Evolutionary conservation across 164 flowering plant species (phyloP), one percentile per base, ranked within the genome.

Genomic region (Magnolia sinica): DNA sequence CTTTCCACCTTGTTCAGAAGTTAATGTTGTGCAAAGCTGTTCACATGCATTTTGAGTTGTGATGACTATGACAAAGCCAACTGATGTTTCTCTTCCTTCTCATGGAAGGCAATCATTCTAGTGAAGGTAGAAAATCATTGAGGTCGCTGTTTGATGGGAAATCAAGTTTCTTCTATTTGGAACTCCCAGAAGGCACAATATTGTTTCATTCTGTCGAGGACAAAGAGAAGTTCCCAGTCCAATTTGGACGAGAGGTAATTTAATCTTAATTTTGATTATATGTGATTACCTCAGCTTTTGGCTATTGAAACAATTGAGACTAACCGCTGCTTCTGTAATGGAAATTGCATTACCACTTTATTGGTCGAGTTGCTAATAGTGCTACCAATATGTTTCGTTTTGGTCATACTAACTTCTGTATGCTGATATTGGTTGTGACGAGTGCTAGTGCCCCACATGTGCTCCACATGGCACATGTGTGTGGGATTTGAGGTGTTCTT

Each of bases 191-290:
- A 20, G 91, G 94, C 52, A 87, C 88, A 31, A 81, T 91, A 59
- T 74, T 96, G 49, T 87, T 84, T 11, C 98, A 89, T 80, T 69
- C 79, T 64, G 82, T 96, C 68, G 91, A 85, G 70, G 97, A 89
- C 74, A 88, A 88, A 45, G 93, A 91, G 86, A 89, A 81, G 65
- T 92, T 96, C 72, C 95, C 97, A 18, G 84, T 78, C 45, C 99
- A 96, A 77, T 96, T 96, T 82, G 99, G 99, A 58, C 98, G 99
- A 24, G 96, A 96, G 92, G 99, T 96, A 84, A 82, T 77, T 55
- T 22, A 64, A 58, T 77, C 7, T 72, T 77, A 18, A 51, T 45
- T 24, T 68, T 64, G 23, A 63, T 18, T 73, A 24, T 37, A 37
- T 37, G 45, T 37, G 45, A 14, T 27, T 9, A 68, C 51, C 18